A percentile compares a stretch with the other conserved stretches of the same genome.
Conservation (phyloP, 2,329 filamentous ascomycete species). For the Trichoderma guizhouense region DNA sequence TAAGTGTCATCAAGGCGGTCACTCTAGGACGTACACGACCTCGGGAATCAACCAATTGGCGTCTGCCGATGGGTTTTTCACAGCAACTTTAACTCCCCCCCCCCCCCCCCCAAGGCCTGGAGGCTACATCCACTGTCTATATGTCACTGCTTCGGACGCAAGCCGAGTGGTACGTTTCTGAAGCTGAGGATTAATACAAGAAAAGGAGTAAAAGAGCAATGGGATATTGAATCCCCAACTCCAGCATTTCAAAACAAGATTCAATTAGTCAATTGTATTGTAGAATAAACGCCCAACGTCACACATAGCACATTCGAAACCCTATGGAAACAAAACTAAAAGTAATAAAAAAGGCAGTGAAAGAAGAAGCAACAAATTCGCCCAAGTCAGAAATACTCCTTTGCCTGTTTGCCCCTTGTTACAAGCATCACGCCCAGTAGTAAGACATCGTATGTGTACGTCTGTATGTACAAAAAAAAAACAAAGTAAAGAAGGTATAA, state of each 20-base stretch:
- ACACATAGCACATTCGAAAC: background rate
- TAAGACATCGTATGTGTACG: constrained; percentile 2
- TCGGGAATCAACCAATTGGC: no score
- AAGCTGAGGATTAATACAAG: no score
- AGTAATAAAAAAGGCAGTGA: background rate
- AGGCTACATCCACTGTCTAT: no score
- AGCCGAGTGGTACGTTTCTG: no score
- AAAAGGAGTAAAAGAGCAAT: no score
- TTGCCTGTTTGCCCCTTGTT: constrained; percentile 1
- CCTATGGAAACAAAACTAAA: background rate
- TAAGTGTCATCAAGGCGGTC: no score
- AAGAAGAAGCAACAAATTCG: background rate
- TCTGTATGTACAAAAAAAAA: constrained; percentile 8
- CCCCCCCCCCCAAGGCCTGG: no score
- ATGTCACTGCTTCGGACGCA: no score
- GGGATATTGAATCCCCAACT: no score
- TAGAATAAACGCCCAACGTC: background rate
- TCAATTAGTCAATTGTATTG: background rate
- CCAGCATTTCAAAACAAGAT: background rate
- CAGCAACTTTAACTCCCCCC: no score
- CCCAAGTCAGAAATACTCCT: background rate
- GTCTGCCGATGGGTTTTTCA: no score
- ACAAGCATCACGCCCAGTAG: background rate
- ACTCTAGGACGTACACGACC: no score
- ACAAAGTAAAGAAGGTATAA: background rate